Evolutionary conservation across 306 rosid genomes (phyloP), one percentile per base, ranked within the genome.

Genomic region (Quercus variabilis): DNA sequence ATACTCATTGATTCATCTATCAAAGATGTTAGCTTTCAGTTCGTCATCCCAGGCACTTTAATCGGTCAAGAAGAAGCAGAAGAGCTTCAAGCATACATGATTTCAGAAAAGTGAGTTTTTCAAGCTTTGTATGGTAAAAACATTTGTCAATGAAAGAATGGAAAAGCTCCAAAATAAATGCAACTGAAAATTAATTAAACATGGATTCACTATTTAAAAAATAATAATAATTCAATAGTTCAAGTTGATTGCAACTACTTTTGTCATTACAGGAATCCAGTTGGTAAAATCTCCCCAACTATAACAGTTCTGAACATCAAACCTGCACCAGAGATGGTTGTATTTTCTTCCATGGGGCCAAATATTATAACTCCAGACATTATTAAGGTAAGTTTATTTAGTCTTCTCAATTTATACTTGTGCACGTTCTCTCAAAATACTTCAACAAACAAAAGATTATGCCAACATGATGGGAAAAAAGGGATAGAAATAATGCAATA

Each of bases 311-410:
- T 84, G 33, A 80, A 86, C 21, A 76, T 80, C 18, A 85, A 87
- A 76, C 95, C 92, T 26, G 92, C 94, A 41, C 93, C 91, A n/a
- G 82, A 87, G 83, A 78, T 78, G 74, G 95, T 91, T 68, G 88
- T 78, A 57, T 92, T 90, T 76, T 92, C 95, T 79, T 89, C 93
- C 19, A 72, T 83, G 75, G 90, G 97, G 55, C 93, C 93, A 80
- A 92, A 90, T 82, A 59, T 87, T 63, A 83, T 89, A 78, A 85
- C 87, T 26, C 90, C 91, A 64, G 91, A 90, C 76, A 90, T 92
- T 55, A 81, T 92, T 73, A 90, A 89, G 89, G 94, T 56, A 86
- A 57, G 89, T 63, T 78, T 43, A 76, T 70, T 38, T 28, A 67
- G 18, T 30, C 13, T 55, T 41, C 28, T 23, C 55, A 64, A 43